Conservation (phyloP, 2,329 filamentous ascomycete species). For the Taxawa tesnikishii region DNA sequence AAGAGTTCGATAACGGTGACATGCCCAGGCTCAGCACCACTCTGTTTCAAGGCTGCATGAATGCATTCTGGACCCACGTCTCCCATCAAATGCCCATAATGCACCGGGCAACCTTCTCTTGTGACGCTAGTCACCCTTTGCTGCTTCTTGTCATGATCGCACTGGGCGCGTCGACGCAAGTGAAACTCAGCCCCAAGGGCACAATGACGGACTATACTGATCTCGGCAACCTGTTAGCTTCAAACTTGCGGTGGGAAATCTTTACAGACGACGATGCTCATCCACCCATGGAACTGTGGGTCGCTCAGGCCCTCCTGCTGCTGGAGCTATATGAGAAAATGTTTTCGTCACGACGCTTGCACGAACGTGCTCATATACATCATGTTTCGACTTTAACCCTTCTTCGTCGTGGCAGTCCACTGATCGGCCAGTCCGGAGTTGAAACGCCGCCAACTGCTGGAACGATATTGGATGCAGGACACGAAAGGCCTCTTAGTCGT, state of each 20-base stretch:
- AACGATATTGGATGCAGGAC: too few relatives aligned
- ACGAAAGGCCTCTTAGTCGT: conserved; percentile 48
- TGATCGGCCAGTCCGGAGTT: conserved; percentile 71
- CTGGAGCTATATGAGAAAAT: conserved; percentile 92
- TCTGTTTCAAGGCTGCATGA: conserved; percentile 89
- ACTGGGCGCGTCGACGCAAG: conserved; percentile 75
- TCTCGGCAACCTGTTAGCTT: conserved; percentile 76
- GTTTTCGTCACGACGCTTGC: conserved; percentile 79
- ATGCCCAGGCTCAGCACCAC: conserved; percentile 56
- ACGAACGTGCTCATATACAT: conserved; percentile 88
- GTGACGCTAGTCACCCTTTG: conserved; percentile 68
- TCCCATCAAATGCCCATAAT: conserved; percentile 84
- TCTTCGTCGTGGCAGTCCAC: conserved; percentile 79
- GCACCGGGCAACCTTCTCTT: conserved; percentile 81
- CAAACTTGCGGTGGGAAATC: conserved; percentile 83
- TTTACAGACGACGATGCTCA: conserved; percentile 80
- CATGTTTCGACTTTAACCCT: conserved; percentile 87
- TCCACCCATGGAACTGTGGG: conserved; percentile 83
- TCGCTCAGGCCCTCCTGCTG: conserved; percentile 77
- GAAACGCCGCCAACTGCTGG: conserved; percentile 64
- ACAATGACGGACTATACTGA: conserved; percentile 63
- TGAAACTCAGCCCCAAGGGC: conserved; percentile 62
- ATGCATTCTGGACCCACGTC: conserved; percentile 85
- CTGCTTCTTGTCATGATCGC: conserved; percentile 78
- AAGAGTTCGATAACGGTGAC: conserved; percentile 3